Percentiles rank a stretch among this genome's conserved stretches.
These are phyloP conservation scores for Anethum foeniculum DNA, from an alignment of 140 eudicot species.

Conservation along the genomic window DNA sequence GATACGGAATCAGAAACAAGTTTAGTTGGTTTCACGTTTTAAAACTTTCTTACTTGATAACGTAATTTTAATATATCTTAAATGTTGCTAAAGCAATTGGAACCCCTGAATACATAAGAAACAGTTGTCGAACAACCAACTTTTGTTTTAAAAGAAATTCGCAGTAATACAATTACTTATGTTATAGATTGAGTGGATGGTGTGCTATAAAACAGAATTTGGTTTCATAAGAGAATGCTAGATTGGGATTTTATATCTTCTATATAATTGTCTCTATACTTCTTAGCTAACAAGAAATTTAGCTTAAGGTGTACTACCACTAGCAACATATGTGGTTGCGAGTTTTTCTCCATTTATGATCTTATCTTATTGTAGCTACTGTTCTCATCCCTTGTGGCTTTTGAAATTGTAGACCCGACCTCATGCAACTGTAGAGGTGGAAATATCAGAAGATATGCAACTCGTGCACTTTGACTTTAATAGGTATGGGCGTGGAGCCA, in stretches of 20 bases:
- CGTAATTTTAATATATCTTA: neutral
- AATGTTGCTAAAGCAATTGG: neutral
- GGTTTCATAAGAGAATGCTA: neutral
- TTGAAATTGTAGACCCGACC: conserved; percentile 40
- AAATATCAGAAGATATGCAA: conserved; percentile 60
- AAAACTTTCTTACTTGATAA: neutral
- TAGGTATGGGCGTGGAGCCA: conserved; percentile 19
- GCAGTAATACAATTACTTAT: neutral
- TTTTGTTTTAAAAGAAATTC: neutral
- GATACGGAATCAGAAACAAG: neutral
- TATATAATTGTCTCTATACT: neutral
- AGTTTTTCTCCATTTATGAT: neutral
- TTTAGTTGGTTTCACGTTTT: neutral
- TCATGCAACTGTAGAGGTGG: conserved; percentile 56
- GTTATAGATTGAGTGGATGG: neutral
- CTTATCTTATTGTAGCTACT: neutral
- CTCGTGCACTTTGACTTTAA: conserved; percentile 52
- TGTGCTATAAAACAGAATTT: neutral
- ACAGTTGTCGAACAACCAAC: neutral
- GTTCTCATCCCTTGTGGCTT: conserved; percentile 6
- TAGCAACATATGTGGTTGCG: neutral
- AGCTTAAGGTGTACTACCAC: neutral
- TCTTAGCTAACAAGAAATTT: neutral
- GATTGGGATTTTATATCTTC: neutral
- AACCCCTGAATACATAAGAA: neutral